These are phyloP conservation scores for Boletus bicolor DNA, from an alignment of 768 basidiomycete genomes.

Conservation along the genomic window DNA sequence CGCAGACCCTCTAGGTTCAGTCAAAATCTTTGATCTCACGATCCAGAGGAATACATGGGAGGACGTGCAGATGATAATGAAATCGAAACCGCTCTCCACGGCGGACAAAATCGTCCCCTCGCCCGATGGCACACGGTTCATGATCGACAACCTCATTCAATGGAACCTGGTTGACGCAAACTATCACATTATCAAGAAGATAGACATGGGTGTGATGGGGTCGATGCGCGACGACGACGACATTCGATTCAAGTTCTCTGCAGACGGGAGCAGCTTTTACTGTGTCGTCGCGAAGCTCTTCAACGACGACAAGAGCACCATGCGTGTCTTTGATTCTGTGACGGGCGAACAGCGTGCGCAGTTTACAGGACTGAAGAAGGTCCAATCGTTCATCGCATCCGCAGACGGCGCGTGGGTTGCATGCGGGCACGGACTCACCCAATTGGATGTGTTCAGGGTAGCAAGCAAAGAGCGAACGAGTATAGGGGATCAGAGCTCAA, in stretches of 20 bases:
- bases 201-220: slow-evolving; percentile 6
- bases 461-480: neutral
- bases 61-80: neutral
- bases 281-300: neutral
- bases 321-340: slow-evolving; percentile 10
- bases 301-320: slow-evolving; percentile 4
- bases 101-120: neutral
- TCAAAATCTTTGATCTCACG: slow-evolving; percentile 10
- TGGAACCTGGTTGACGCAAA: slow-evolving; percentile 8
- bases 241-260: slow-evolving; percentile 9
- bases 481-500: neutral
- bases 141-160: neutral
- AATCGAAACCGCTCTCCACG: neutral
- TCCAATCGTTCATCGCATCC: slow-evolving; percentile 1
- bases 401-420: neutral
- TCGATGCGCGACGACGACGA: neutral
- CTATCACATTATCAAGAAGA: neutral
- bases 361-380: slow-evolving; percentile 12
- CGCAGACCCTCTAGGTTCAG: neutral
- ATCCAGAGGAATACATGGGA: slow-evolving; percentile 2
- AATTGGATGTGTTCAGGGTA: neutral
- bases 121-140: slow-evolving; percentile 8
- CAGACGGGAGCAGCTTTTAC: slow-evolving; percentile 10
- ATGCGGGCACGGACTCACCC: neutral
- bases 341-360: slow-evolving; percentile 6